Conservation (phyloP, 768 basidiomycete genomes). For the Gautieria morchelliformis region DNA sequence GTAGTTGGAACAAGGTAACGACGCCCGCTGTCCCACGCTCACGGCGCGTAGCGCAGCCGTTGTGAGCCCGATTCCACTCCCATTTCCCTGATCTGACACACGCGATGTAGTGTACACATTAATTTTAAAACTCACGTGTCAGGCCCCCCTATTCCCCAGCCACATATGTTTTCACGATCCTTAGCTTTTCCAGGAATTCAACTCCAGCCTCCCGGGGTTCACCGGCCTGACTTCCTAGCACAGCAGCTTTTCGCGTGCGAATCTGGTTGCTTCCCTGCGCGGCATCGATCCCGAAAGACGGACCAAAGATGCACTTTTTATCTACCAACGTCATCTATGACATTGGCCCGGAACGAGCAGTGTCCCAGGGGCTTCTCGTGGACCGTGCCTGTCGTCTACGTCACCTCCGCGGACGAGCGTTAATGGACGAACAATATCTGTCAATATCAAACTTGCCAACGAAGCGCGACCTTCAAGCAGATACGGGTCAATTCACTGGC, state of each 20-base stretch:
- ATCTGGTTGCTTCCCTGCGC: neutral
- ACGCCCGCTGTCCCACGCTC: neutral
- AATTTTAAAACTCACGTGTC: neutral
- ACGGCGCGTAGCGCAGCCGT: neutral
- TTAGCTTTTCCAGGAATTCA: neutral
- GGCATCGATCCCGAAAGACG: neutral
- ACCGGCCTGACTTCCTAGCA: neutral
- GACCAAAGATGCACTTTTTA: neutral
- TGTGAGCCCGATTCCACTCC: neutral
- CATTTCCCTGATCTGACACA: neutral
- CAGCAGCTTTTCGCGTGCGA: neutral
- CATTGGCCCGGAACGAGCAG: neutral
- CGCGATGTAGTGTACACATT: neutral
- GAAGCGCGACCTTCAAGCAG: neutral
- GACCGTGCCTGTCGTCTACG: neutral
- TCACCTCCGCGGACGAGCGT: slow-evolving; percentile 1
- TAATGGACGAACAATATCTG: neutral
- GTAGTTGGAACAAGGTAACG: neutral
- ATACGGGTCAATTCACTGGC: neutral
- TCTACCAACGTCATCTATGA: neutral
- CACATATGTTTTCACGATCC: neutral
- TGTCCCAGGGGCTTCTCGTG: neutral
- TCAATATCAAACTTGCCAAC: neutral
- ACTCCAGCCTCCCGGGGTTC: neutral
- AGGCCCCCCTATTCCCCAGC: neutral